Evolutionary conservation across 192 early-diverging fungal genomes (phyloP).

Genomic region (Coemansia sp.): DNA sequence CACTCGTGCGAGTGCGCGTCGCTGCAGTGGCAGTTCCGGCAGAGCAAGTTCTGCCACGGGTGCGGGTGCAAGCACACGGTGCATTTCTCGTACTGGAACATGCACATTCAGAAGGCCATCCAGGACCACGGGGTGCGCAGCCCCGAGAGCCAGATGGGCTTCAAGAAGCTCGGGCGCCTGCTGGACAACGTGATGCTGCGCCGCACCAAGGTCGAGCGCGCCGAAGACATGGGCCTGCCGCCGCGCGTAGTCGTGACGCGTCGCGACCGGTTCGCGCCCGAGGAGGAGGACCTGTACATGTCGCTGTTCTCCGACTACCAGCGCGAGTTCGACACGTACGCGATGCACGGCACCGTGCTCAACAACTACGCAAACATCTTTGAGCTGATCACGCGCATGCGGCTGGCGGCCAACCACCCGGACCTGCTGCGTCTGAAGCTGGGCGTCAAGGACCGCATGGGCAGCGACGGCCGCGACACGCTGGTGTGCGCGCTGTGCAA

Average conservation of each 20-base stretch:
- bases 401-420: conserved; percentile 89
- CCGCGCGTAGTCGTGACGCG: conserved; percentile 76
- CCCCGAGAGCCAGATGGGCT: conserved; percentile 53
- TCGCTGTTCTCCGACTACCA: conserved; percentile 72
- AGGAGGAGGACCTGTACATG: conserved; percentile 87
- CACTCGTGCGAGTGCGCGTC: conserved; percentile 67
- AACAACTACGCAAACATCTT: conserved; percentile 96
- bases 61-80: conserved; percentile 63
- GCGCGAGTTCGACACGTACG: conserved; percentile 78
- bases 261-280: conserved; percentile 79
- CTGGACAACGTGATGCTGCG: conserved; percentile 87
- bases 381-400: conserved; percentile 82
- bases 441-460: conserved; percentile 25
- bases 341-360: conserved; percentile 71
- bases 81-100: conserved; percentile 86
- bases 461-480: conserved; percentile 54
- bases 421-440: conserved; percentile 65
- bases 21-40: conserved; percentile 59
- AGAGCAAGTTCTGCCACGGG: conserved; percentile 49
- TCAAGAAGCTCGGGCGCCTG: conserved; percentile 69
- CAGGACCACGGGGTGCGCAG: conserved; percentile 54
- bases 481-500: conserved; percentile 84
- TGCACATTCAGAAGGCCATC: conserved; percentile 86
- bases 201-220: conserved; percentile 83
- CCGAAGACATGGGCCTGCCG: conserved; percentile 82